A percentile compares a stretch with the other conserved stretches of the same genome.
phyloP scores from a whole-genome alignment of 2,329 filamentous ascomycete species.

The Claviceps fusiformis region DNA sequence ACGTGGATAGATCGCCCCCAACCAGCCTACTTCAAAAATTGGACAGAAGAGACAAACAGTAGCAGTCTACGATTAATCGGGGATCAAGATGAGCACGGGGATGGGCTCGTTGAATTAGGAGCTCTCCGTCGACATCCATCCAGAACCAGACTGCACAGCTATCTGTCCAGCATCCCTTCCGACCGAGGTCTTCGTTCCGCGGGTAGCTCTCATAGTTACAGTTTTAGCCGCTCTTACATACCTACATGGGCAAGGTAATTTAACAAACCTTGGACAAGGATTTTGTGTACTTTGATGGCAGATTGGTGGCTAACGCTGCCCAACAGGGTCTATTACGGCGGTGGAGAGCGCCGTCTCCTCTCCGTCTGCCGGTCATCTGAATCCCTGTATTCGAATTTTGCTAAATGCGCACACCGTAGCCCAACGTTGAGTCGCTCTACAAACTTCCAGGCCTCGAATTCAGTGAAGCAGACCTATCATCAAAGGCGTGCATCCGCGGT shows the following conservation, averaged over 20 bases:
- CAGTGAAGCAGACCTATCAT: conserved; percentile 22
- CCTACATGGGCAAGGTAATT: conserved; percentile 40
- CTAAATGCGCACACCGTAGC: conserved; percentile 33
- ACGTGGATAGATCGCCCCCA: conserved; percentile 31
- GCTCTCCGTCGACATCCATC: conserved; percentile 39
- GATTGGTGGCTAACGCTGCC: not conserved
- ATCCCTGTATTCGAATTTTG: conserved; percentile 31
- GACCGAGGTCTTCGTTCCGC: conserved; percentile 41
- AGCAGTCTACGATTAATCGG: conserved; percentile 32
- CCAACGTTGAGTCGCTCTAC: conserved; percentile 35
- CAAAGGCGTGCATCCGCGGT: conserved; percentile 31
- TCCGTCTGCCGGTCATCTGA: conserved; percentile 29
- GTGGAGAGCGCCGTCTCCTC: conserved; percentile 44
- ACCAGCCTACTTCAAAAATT: conserved; percentile 27
- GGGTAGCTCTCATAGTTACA: conserved; percentile 33
- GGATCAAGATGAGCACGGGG: conserved; percentile 50
- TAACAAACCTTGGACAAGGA: conserved; percentile 3
- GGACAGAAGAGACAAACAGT: conserved; percentile 20
- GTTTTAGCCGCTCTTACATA: conserved; percentile 29
- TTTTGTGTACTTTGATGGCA: conserved; percentile 6
- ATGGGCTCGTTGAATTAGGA: conserved; percentile 47
- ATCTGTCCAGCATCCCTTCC: conserved; percentile 34
- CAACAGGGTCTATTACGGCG: conserved; percentile 54
- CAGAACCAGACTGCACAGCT: conserved; percentile 36
- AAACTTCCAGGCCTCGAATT: conserved; percentile 24